Conservation (phyloP, 228 moss, liverwort and hornwort genomes). For the Sphagnum fallax region DNA sequence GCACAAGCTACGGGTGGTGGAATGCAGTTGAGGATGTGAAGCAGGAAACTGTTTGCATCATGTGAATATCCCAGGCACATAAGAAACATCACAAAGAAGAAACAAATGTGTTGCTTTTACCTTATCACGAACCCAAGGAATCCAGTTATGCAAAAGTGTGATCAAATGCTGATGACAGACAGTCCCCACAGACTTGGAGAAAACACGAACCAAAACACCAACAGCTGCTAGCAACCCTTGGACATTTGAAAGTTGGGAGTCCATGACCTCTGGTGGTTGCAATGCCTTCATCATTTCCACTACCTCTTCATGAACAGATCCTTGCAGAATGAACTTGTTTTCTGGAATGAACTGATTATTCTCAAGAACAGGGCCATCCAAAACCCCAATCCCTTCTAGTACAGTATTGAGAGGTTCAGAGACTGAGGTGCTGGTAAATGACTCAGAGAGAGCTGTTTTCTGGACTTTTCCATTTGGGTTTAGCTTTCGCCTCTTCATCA, state of each 20-base stretch:
- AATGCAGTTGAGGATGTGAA: too few species aligned
- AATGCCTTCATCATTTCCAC: slow-evolving; percentile 43
- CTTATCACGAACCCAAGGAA: slow-evolving; percentile 47
- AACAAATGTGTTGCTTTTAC: slow-evolving; percentile 11
- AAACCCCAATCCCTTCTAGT: slow-evolving; percentile 16
- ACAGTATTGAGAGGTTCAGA: slow-evolving; percentile 20
- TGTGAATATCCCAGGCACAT: too few species aligned
- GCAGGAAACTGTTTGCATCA: too few species aligned
- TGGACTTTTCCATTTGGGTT: slow-evolving; percentile 18
- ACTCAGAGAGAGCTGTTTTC: slow-evolving; percentile 15
- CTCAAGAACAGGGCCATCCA: slow-evolving; percentile 24
- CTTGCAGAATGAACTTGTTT: slow-evolving; percentile 28
- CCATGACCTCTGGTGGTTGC: slow-evolving; percentile 24
- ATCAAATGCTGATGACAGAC: slow-evolving; percentile 52
- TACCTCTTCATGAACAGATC: slow-evolving; percentile 35
- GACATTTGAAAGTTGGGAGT: slow-evolving; percentile 17
- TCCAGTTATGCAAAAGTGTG: slow-evolving; percentile 63
- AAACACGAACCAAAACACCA: slow-evolving; percentile 53
- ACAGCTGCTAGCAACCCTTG: slow-evolving; percentile 66
- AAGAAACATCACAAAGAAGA: too few species aligned
- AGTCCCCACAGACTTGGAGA: slow-evolving; percentile 37
- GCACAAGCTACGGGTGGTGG: too few species aligned
- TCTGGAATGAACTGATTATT: slow-evolving; percentile 28
- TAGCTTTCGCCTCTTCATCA: slow-evolving; percentile 49
- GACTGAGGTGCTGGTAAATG: background rate